These are phyloP conservation scores for Hibiscus trionum DNA, from an alignment of 345 rosid genomes.

Conservation along the genomic window DNA sequence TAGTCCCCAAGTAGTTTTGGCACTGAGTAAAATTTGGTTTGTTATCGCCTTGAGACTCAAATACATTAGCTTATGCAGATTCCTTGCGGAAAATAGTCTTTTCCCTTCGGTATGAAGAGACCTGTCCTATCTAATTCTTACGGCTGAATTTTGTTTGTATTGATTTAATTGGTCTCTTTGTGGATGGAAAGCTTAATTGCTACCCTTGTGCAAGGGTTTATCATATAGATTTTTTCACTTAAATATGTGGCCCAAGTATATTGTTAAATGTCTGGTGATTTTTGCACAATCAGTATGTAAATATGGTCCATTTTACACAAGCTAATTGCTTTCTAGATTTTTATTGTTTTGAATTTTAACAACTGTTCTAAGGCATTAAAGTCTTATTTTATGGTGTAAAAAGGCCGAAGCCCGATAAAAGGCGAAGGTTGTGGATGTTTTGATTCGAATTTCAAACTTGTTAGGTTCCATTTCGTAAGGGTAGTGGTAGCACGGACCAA, in stretches of 20 bases:
- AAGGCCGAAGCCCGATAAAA: no score
- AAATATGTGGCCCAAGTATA: neutral
- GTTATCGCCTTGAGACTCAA: neutral
- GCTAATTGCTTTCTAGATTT: neutral
- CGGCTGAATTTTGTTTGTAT: neutral
- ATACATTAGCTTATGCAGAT: neutral
- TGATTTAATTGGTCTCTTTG: neutral
- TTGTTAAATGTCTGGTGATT: neutral
- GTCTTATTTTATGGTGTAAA: neutral
- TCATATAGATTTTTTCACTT: neutral
- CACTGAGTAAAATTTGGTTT: neutral
- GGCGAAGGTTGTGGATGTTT: no score
- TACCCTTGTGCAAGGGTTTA: neutral
- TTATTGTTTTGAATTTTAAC: neutral
- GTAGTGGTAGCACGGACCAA: no score
- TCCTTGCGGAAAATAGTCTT: neutral
- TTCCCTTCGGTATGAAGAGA: neutral
- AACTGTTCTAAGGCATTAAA: neutral
- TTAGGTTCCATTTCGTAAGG: no score
- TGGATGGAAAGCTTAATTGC: neutral
- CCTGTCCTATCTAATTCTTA: neutral
- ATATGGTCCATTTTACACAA: neutral
- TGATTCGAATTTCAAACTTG: no score
- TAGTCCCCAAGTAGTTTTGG: constrained; percentile 49
- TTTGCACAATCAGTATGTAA: neutral